Percentiles rank a stretch among this genome's conserved stretches.
Evolutionary conservation across 106 monocot species (phyloP).

Genomic region (Dendrobium catenatum): DNA sequence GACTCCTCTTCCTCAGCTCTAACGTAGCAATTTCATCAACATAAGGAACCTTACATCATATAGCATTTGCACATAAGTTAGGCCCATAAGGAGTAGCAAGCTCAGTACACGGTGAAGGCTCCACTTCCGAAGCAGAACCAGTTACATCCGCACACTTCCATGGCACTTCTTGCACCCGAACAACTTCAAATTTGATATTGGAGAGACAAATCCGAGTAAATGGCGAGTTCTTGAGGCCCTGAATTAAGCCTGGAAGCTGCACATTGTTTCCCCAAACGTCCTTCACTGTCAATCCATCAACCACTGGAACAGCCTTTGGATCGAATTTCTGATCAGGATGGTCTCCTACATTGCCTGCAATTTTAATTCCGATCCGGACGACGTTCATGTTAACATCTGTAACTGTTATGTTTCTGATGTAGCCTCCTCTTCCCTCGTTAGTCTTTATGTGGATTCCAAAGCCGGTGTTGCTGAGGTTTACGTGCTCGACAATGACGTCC

Average conservation of each 20-base stretch:
- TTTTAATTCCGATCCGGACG: slow-evolving; percentile 21
- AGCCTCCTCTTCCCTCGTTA: slow-evolving; percentile 27
- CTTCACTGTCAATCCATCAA: slow-evolving; percentile 26
- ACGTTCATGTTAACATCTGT: slow-evolving; percentile 24
- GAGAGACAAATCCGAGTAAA: slow-evolving; percentile 31
- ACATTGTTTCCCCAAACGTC: slow-evolving; percentile 27
- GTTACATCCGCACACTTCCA: slow-evolving; percentile 34
- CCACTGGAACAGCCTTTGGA: slow-evolving; percentile 24
- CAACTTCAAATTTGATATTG: slow-evolving; percentile 23
- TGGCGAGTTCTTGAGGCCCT: slow-evolving; percentile 27
- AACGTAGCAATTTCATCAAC: too few species aligned
- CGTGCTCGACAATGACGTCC: slow-evolving; percentile 14
- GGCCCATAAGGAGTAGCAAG: slow-evolving; percentile 17
- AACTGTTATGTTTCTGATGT: slow-evolving; percentile 30
- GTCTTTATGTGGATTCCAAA: slow-evolving; percentile 31
- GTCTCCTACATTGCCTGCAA: slow-evolving; percentile 26
- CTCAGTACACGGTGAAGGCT: slow-evolving; percentile 23
- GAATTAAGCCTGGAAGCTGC: slow-evolving; percentile 26
- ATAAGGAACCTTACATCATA: too few species aligned
- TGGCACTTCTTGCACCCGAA: not conserved
- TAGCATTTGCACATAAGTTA: not conserved
- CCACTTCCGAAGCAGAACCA: slow-evolving; percentile 22
- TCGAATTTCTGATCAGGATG: slow-evolving; percentile 33
- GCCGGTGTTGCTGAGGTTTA: slow-evolving; percentile 16
- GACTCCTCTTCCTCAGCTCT: too few species aligned